These are phyloP conservation scores for Fusarium xyrophilum DNA, from an alignment of 2,329 filamentous ascomycete species.

Conservation along the genomic window DNA sequence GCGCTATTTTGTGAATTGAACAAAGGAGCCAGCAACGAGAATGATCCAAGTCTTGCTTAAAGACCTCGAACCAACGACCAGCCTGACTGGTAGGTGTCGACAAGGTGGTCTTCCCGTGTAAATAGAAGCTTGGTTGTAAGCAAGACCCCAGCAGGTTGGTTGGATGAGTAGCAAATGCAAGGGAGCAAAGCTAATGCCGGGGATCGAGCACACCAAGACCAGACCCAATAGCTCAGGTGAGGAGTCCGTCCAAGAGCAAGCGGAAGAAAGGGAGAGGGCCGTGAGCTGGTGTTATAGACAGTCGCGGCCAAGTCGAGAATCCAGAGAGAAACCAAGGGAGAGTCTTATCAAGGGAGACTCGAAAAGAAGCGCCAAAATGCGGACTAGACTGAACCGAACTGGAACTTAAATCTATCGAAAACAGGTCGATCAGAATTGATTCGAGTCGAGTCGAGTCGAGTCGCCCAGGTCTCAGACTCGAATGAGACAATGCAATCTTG, in stretches of 20 bases:
- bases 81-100: slow-evolving; percentile 21
- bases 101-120: slow-evolving; percentile 12
- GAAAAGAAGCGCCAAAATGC: slow-evolving; percentile 6
- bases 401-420: slow-evolving; percentile 24
- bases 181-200: slow-evolving; percentile 27
- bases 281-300: slow-evolving; percentile 23
- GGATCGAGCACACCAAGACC: slow-evolving; percentile 21
- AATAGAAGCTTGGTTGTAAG: slow-evolving; percentile 19
- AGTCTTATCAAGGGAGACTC: slow-evolving; percentile 28
- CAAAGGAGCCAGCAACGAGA: slow-evolving; percentile 16
- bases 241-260: neutral
- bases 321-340: slow-evolving; percentile 24
- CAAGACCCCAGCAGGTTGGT: slow-evolving; percentile 23
- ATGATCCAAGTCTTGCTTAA: slow-evolving; percentile 9
- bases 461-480: slow-evolving; percentile 25
- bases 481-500: slow-evolving; percentile 35
- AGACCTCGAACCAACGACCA: slow-evolving; percentile 1
- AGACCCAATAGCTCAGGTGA: slow-evolving; percentile 18
- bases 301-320: slow-evolving; percentile 4
- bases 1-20: slow-evolving; percentile 14
- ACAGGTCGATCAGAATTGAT: slow-evolving; percentile 11
- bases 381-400: slow-evolving; percentile 7
- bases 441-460: slow-evolving; percentile 3
- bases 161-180: slow-evolving; percentile 28
- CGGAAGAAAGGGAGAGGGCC: slow-evolving; percentile 11